A percentile compares a stretch with the other conserved stretches of the same genome.
These are phyloP conservation scores for Monosporascus sp. DNA, from an alignment of 2,329 filamentous ascomycete genomes.

Conservation along the genomic window DNA sequence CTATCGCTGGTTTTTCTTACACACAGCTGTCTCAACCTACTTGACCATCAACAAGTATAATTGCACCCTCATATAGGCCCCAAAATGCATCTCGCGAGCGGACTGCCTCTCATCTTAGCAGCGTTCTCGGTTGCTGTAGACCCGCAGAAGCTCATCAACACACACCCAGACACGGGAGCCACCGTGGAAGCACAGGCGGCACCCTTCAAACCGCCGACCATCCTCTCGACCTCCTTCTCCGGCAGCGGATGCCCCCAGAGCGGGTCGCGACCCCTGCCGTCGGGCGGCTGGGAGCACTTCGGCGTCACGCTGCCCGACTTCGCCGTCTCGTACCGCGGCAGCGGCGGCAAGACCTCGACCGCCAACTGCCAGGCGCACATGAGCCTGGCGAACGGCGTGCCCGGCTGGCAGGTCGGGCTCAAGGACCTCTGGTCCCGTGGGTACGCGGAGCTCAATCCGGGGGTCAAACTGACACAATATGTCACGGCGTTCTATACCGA, in stretches of 20 bases:
- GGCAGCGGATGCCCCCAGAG: conserved; percentile 16
- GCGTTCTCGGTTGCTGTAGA: neutral
- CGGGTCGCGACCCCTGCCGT: conserved; percentile 4
- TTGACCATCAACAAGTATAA: too few relatives aligned
- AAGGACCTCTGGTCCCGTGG: conserved; percentile 15
- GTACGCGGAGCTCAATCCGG: conserved; percentile 8
- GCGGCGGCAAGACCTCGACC: conserved; percentile 6
- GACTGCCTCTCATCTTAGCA: neutral
- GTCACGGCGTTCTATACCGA: conserved; percentile 16
- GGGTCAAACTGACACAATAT: conserved; percentile 13
- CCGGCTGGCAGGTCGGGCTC: conserved; percentile 17
- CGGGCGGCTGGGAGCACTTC: conserved; percentile 11
- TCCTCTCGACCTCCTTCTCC: conserved; percentile 13
- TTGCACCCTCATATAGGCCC: too few relatives aligned
- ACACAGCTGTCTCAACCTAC: too few relatives aligned
- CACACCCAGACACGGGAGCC: too few relatives aligned
- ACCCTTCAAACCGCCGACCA: conserved; percentile 8
- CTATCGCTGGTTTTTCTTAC: too few relatives aligned
- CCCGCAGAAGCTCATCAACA: conserved; percentile 1
- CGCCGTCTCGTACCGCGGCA: conserved; percentile 6
- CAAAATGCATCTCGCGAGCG: neutral
- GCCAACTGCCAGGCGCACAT: conserved; percentile 17
- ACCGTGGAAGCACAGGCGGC: too few relatives aligned
- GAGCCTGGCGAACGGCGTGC: conserved; percentile 7
- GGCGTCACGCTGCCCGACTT: conserved; percentile 13